Percentiles rank a stretch among this genome's conserved stretches.
Conservation (phyloP, 2,329 filamentous ascomycete species). For the Colletotrichum graminicola region DNA sequence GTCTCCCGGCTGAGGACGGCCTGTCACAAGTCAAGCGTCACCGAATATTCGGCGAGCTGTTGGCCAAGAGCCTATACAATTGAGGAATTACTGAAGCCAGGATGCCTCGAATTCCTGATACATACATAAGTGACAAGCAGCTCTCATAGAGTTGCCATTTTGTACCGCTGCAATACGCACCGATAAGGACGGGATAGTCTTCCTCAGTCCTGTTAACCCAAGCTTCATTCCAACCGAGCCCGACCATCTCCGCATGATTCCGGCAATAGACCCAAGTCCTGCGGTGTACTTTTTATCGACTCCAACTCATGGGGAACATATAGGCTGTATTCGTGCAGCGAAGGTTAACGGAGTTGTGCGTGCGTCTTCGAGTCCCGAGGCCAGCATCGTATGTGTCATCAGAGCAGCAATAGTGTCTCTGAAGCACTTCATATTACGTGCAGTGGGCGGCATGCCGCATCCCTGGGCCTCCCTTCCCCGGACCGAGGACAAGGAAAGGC, state of each 20-base stretch:
- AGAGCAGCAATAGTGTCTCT: neutral
- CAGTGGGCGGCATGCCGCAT: neutral
- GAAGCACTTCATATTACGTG: too few relatives aligned
- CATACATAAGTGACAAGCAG: neutral
- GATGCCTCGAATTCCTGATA: too few relatives aligned
- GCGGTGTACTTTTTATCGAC: too few relatives aligned
- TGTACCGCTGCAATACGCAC: neutral
- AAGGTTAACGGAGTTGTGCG: too few relatives aligned
- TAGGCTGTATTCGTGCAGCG: too few relatives aligned
- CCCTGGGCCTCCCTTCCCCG: neutral
- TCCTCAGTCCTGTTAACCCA: slow-evolving; percentile 66
- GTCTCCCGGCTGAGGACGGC: too few relatives aligned
- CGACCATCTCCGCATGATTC: too few relatives aligned
- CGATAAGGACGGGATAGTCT: slow-evolving; percentile 42
- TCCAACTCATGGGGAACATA: too few relatives aligned
- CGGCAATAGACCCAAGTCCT: too few relatives aligned
- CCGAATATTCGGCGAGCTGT: slow-evolving; percentile 3
- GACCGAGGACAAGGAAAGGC: slow-evolving; percentile 15
- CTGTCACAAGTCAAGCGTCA: slow-evolving; percentile 7
- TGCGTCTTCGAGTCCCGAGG: neutral
- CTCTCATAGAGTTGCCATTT: neutral
- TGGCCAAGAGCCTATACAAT: neutral
- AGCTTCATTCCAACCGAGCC: slow-evolving; percentile 43
- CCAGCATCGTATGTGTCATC: neutral
- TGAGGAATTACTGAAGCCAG: neutral